Percentiles rank a stretch among this genome's conserved stretches.
Conservation (phyloP, 495 filamentous ascomycete species). For the Endocarpon pusillum region DNA sequence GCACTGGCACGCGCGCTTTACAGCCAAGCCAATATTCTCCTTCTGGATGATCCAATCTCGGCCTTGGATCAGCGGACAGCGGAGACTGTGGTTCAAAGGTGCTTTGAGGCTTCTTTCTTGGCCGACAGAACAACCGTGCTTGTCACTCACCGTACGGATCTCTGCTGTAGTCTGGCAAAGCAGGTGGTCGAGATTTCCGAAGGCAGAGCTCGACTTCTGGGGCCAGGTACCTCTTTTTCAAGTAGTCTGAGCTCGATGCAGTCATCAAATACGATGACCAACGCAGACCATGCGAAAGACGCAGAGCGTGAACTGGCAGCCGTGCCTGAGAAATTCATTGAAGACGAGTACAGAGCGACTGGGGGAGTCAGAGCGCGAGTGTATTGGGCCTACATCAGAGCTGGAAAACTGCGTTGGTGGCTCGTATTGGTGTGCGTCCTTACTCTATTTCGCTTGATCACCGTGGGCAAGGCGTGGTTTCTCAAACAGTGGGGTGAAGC, state of each 20-base stretch:
- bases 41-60: constrained; percentile 55
- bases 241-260: constrained; percentile 10
- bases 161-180: constrained; percentile 45
- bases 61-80: constrained; percentile 63
- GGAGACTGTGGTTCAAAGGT: constrained; percentile 48
- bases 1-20: constrained; percentile 56
- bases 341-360: constrained; percentile 60
- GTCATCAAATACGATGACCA: constrained; percentile 15
- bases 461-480: constrained; percentile 56
- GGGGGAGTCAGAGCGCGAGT: constrained; percentile 57
- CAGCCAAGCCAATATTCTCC: constrained; percentile 41
- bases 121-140: constrained; percentile 46
- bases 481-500: constrained; percentile 74
- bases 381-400: constrained; percentile 71
- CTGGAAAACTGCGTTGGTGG: constrained; percentile 61
- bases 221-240: constrained; percentile 12
- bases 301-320: constrained; percentile 32
- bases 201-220: constrained; percentile 33
- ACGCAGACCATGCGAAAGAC: constrained; percentile 19
- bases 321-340: constrained; percentile 59
- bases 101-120: constrained; percentile 46
- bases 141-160: constrained; percentile 61
- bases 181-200: constrained; percentile 50
- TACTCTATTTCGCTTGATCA: constrained; percentile 37
- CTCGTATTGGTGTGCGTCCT: constrained; percentile 37